Conservation (phyloP, 176 grass and related monocot species). For the Paspalum notatum region DNA sequence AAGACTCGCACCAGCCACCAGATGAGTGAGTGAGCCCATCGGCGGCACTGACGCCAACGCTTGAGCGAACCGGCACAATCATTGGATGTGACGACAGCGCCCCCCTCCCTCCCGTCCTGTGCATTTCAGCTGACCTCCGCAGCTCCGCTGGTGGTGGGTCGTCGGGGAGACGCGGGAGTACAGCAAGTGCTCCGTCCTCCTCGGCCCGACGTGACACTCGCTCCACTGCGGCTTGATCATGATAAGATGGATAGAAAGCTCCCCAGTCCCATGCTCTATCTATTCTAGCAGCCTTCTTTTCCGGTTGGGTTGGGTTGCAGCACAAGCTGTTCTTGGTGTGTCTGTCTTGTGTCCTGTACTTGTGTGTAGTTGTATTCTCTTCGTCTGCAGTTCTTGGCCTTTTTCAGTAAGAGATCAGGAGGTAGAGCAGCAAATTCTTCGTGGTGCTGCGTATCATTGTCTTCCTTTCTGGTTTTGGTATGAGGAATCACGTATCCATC, state of each 20-base stretch:
- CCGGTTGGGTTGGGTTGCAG: neutral
- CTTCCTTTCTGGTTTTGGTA: neutral
- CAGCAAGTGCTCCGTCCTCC: neutral
- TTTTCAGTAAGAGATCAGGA: neutral
- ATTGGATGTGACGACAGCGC: too few relatives aligned
- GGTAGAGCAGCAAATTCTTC: neutral
- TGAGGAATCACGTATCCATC: neutral
- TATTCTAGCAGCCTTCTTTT: neutral
- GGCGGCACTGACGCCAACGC: too few relatives aligned
- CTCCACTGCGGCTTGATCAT: neutral
- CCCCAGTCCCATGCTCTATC: neutral
- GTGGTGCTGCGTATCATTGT: neutral
- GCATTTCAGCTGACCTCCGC: too few relatives aligned
- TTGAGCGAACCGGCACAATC: too few relatives aligned
- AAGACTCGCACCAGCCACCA: neutral
- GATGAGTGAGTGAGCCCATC: neutral
- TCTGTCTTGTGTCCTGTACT: neutral
- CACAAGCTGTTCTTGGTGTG: too few relatives aligned
- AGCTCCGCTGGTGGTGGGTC: too few relatives aligned
- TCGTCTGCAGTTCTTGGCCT: neutral
- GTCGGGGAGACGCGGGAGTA: neutral
- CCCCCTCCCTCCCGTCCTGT: too few relatives aligned
- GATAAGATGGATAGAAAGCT: neutral
- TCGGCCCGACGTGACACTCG: neutral
- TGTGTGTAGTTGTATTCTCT: neutral